Evolutionary conservation across 345 rosid species (phyloP), one percentile per base, ranked within the genome.

Genomic region (Combretum micranthum): DNA sequence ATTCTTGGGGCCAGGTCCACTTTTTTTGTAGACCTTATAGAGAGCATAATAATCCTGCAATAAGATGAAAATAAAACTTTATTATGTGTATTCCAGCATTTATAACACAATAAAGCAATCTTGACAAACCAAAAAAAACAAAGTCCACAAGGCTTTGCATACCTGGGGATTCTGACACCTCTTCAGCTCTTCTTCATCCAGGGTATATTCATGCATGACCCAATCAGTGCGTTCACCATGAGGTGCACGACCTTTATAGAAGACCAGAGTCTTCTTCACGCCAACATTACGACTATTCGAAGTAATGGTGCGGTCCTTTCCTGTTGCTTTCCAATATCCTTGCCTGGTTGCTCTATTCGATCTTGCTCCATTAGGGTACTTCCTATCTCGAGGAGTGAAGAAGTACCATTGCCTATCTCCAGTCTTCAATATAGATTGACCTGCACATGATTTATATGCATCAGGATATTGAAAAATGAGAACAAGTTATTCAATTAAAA

Each of bases 381-480:
- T 91, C 78, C 84, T 73, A 63, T 85, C 95, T 63, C 92, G 88
- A 1, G 87, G 82, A 71, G 82, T 84, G 69, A 91, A 88, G 54
- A 86, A 91, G 80, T 79, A 88, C 96, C 96, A 91, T 44, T 88
- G 98, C 69, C 98, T 80, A 69, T 91, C 96, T 15, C 96, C 83
- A 15, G 80, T 80, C 80, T 78, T 87, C 72, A 85, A 55, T 7
- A 82, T 25, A 0, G 95, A 80, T 62, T 77, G 90, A 45, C 81
- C 85, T 78, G 81, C n/a, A 56, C 51, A 14, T 4, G 20, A 13
- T 23, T 22, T 56, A 53, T 52, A n/a, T 46, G 44, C 14, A 21
- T 52, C 52, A 49, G 22, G 13, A 22, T 21, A 21, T 9, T 20
- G 25, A 52, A 32, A 32, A 18, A n/a, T 56, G 59, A 13, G 43